Base-by-base conservation (phyloP, 805 yeast species). In the Nakazawaea wyomingensis region DNA sequence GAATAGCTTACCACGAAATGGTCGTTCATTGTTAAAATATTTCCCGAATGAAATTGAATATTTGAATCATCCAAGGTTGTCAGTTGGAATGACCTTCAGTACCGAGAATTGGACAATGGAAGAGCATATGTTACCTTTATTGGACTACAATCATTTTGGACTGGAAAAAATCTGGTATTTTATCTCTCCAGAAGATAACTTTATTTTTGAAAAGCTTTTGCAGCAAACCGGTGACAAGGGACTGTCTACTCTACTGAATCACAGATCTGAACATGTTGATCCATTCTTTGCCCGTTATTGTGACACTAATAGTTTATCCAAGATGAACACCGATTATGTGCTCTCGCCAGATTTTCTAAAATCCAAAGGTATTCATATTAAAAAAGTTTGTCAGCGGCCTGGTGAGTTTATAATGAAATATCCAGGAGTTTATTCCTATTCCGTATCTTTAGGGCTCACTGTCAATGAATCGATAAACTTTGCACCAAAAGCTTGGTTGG, bases 361-460 rank as follows among this genome's bases (percentile, higher is more conserved):
- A n/a, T 59, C 64, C 17, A 51, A 69, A 26, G 82, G 80, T 0
- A 79, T 83, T 16, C 61, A 55, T 4, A 72, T 66, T 20, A 61
- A 66, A 34, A 68, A 72, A 5, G 61, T 74, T 0, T 55, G 68
- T n/a, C 90, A 83, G 54, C 66, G 65, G 30, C 78, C 82, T 0
- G 85, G 86, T 1, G 85, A 83, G 28, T 68, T 70, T 43, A 60
- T 84, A 5, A 62, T 82, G 45, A 78, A 72, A 44, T 78, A 62
- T 49, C 88, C 90, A 0, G 66, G 68, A 43, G 54, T 75, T 0
- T 82, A 76, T 53, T 64, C 81, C 1, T 57, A 78, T 11, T 61
- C 57, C 4, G 54, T 80, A 3, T 76, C 82, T 0, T 55, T 76
- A 13, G 89, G 88, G 0, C 68, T 77, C 39, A 69, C 70, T 33